Conservation (phyloP, 352 stramenopile genomes). For the Phytophthora pisi region DNA sequence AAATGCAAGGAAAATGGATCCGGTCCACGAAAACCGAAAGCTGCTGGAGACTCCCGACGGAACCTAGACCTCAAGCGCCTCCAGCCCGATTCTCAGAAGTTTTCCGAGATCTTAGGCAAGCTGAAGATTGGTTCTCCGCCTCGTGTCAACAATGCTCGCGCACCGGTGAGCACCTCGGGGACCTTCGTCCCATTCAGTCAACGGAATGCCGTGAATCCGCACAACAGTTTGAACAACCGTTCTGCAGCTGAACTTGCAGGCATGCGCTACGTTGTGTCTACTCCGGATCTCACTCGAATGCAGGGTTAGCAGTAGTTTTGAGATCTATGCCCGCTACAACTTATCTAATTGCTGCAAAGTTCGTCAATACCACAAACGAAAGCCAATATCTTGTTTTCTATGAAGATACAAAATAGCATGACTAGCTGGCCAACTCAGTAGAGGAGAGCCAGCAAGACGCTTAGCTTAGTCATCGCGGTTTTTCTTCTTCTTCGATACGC, state of each 20-base stretch:
- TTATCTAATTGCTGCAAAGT: slow-evolving; percentile 24
- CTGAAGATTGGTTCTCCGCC: slow-evolving; percentile 63
- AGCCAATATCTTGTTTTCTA: slow-evolving; percentile 41
- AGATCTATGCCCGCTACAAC: slow-evolving; percentile 1
- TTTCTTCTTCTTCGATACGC: slow-evolving; percentile 91
- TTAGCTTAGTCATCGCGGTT: slow-evolving; percentile 73
- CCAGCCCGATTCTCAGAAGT: slow-evolving; percentile 74
- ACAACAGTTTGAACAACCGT: slow-evolving; percentile 30
- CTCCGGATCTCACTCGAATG: slow-evolving; percentile 55
- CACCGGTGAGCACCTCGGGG: slow-evolving; percentile 22
- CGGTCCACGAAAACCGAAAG: slow-evolving; percentile 14
- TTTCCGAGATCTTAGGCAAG: slow-evolving; percentile 76
- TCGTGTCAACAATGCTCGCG: slow-evolving; percentile 34
- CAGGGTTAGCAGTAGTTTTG: slow-evolving; percentile 34
- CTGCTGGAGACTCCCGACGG: slow-evolving; percentile 38
- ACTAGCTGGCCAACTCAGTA: slow-evolving; percentile 20
- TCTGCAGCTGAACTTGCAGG: slow-evolving; percentile 44
- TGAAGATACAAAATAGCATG: slow-evolving; percentile 51
- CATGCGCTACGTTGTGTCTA: slow-evolving; percentile 71
- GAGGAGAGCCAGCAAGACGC: slow-evolving; percentile 13
- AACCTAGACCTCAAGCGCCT: slow-evolving; percentile 79
- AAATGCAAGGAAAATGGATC: slow-evolving; percentile 29
- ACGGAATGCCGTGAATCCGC: slow-evolving; percentile 24
- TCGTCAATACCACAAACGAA: slow-evolving; percentile 22
- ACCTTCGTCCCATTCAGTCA: slow-evolving; percentile 40